A percentile compares a stretch with the other conserved stretches of the same genome.
Evolutionary conservation across 352 stramenopile species (phyloP).

Genomic region (Labyrinthula sp.): DNA sequence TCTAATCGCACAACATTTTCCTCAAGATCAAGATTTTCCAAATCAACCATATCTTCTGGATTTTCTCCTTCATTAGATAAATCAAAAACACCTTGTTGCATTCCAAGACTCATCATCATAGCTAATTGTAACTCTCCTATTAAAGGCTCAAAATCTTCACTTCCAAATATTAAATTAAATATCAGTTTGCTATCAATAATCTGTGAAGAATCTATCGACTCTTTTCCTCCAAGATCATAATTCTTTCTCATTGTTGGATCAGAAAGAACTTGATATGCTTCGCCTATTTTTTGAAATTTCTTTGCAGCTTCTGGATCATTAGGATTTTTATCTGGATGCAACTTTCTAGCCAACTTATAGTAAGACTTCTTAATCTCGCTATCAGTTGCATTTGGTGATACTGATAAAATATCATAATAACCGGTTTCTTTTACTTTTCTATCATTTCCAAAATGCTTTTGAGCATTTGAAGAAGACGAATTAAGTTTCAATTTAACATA

Average conservation of each 20-base stretch:
- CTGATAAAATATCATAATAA: conserved; percentile 37
- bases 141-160: conserved; percentile 32
- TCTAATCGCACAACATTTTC: too few species aligned
- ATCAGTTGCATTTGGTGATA: conserved; percentile 33
- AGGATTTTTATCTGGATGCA: conserved; percentile 36
- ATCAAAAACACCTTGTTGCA: conserved; percentile 4
- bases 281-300: conserved; percentile 33
- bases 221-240: conserved; percentile 34
- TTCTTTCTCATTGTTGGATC: conserved; percentile 28
- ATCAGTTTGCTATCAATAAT: conserved; percentile 26
- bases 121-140: conserved; percentile 34
- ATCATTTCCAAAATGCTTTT: conserved; percentile 15
- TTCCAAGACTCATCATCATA: conserved; percentile 26
- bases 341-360: conserved; percentile 34
- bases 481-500: too few species aligned
- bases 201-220: conserved; percentile 29
- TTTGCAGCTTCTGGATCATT: conserved; percentile 33
- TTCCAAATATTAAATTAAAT: conserved; percentile 36
- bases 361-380: conserved; percentile 40
- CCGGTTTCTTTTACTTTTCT: conserved; percentile 31
- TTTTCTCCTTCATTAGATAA: too few species aligned
- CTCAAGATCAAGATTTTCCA: too few species aligned
- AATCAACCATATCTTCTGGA: too few species aligned
- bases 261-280: conserved; percentile 33
- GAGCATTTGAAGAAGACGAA: conserved; percentile 6